These are phyloP conservation scores for Cryptosporidium canis DNA, from an alignment of 169 alveolate species.

Conservation along the genomic window DNA sequence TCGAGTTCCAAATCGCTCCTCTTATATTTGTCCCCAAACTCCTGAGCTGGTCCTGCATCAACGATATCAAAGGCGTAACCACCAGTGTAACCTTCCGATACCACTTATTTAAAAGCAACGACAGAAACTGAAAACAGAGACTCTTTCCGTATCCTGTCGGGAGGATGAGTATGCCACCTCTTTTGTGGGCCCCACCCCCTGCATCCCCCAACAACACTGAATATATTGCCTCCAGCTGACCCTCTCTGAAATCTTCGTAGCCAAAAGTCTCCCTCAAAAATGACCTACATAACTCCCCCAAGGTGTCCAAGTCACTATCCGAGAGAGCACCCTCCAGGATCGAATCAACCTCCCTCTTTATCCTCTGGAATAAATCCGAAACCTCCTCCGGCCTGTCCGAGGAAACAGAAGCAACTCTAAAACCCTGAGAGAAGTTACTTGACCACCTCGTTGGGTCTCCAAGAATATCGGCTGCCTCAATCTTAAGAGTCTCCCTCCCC, in stretches of 20 bases:
- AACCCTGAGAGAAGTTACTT: slow-evolving; percentile 44
- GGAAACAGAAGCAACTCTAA: neutral
- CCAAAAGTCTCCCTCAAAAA: slow-evolving; percentile 76
- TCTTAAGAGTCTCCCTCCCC: neutral
- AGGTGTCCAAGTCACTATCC: too few species aligned
- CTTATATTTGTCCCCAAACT: slow-evolving; percentile 83
- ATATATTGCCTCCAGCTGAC: slow-evolving; percentile 84
- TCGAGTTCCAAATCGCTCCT: slow-evolving; percentile 86
- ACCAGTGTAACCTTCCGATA: slow-evolving; percentile 78
- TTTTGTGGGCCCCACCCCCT: slow-evolving; percentile 78
- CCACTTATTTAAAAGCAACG: slow-evolving; percentile 69
- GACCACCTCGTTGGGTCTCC: slow-evolving; percentile 11
- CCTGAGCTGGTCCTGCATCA: slow-evolving; percentile 87
- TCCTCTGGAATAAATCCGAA: neutral
- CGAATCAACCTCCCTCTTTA: slow-evolving; percentile 2
- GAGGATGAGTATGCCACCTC: slow-evolving; percentile 76
- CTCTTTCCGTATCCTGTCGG: slow-evolving; percentile 82
- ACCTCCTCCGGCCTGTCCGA: neutral
- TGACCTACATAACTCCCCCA: neutral
- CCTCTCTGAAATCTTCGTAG: slow-evolving; percentile 81
- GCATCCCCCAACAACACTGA: slow-evolving; percentile 77
- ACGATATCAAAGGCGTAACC: slow-evolving; percentile 87
- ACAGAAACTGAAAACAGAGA: slow-evolving; percentile 77
- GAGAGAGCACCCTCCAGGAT: too few species aligned
- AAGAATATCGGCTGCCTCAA: neutral